Conservation (phyloP, 2,329 filamentous ascomycete species). For the Ceratocystis smalleyi region DNA sequence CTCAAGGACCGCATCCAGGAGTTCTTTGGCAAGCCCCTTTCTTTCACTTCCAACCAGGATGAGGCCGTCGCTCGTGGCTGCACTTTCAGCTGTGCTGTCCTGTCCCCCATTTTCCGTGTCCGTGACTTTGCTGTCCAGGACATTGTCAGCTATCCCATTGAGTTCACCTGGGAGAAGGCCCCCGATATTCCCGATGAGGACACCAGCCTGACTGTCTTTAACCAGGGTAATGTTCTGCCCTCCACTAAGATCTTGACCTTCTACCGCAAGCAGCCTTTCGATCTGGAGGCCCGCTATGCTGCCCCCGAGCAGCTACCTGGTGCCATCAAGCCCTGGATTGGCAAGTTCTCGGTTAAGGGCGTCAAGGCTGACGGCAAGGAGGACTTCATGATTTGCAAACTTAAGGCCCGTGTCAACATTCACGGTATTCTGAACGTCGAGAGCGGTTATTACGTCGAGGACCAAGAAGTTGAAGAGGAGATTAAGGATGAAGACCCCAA, state of each 20-base stretch:
- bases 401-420: conserved; percentile 92
- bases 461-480: conserved; percentile 91
- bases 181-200: conserved; percentile 97
- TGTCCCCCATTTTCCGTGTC: conserved; percentile 95
- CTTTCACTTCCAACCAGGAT: conserved; percentile 95
- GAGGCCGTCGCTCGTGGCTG: conserved; percentile 92
- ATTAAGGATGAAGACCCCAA: conserved; percentile 50
- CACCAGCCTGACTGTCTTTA: conserved; percentile 92
- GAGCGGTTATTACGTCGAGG: conserved; percentile 94
- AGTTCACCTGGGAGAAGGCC: conserved; percentile 98
- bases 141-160: conserved; percentile 94
- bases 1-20: conserved; percentile 79
- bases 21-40: conserved; percentile 86
- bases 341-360: conserved; percentile 92
- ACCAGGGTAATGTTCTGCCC: conserved; percentile 89
- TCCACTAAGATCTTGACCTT: conserved; percentile 99
- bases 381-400: conserved; percentile 99
- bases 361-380: conserved; percentile 87
- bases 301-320: conserved; percentile 76
- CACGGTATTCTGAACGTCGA: conserved; percentile 95
- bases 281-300: conserved; percentile 86
- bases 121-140: conserved; percentile 96
- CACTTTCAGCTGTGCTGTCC: conserved; percentile 92
- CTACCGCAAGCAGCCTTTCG: conserved; percentile 95
- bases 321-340: conserved; percentile 87